A percentile compares a stretch with the other conserved stretches of the same genome.
Conservation (phyloP, 148 eudicot species). For the Silene conica region DNA sequence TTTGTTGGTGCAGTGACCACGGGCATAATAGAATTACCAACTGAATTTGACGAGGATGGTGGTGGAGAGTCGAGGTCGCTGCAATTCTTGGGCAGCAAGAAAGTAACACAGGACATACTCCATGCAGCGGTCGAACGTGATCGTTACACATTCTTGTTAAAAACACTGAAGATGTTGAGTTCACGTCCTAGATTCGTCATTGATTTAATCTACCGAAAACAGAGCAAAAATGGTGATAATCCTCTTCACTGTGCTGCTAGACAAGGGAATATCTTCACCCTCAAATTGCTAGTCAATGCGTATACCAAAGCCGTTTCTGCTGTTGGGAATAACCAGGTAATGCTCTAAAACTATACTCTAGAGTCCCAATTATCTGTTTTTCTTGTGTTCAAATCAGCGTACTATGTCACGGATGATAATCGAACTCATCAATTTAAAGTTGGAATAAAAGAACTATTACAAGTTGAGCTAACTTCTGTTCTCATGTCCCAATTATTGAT, state of each 20-base stretch:
- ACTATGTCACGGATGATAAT: too few species aligned
- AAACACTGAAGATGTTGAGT: background rate
- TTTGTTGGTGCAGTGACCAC: background rate
- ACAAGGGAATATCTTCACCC: background rate
- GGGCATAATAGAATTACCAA: background rate
- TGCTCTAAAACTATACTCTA: too few species aligned
- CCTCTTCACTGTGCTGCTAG: background rate
- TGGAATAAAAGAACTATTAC: too few species aligned
- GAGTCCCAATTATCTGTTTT: too few species aligned
- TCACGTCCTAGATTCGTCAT: background rate
- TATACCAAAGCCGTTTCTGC: background rate
- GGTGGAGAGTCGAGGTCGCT: background rate
- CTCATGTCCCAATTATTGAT: too few species aligned
- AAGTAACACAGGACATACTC: background rate
- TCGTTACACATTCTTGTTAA: background rate
- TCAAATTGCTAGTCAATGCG: slow-evolving; percentile 1
- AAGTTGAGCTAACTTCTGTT: too few species aligned
- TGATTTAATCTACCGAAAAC: background rate
- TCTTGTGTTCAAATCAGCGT: too few species aligned
- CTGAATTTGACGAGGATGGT: background rate
- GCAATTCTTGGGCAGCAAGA: background rate
- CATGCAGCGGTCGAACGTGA: background rate
- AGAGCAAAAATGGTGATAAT: background rate
- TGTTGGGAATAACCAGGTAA: background rate
- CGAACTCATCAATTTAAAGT: too few species aligned